Base-by-base conservation (phyloP, 106 monocot genomes). In the Alisma plantagoaquatica region DNA sequence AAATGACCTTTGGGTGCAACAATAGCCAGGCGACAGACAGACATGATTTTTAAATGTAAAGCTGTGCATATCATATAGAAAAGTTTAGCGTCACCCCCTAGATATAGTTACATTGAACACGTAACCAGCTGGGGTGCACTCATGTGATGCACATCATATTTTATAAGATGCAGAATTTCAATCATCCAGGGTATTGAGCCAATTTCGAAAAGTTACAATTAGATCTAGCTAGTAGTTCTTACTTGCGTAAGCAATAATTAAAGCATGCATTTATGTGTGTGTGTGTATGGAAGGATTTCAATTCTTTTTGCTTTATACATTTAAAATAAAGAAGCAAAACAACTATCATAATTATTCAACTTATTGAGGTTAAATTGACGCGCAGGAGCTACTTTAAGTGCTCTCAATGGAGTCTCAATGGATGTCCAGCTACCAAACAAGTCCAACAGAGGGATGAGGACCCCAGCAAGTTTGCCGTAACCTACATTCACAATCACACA, bases 321-420 rank as follows among this genome's bases (percentile, higher is more conserved):
- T n/a, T n/a, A n/a, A n/a, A n/a, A n/a, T n/a, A n/a, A n/a, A n/a
- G n/a, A n/a, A n/a, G n/a, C n/a, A n/a, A 21, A 33, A 17, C 3
- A 14, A 15, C 17, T 25, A n/a, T 31, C 54, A 15, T 5, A 29
- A 52, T 28, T 55, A 15, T n/a, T 30, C 38, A 65, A 25, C 18
- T 15, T 33, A 25, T 33, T 10, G 12, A 23, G 19, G 27, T 15
- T 10, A 24, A 43, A 30, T 58, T 43, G 27, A 31, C 7, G 18
- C 18, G 6, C 77, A 87, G 86, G 28, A 60, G 56, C 43, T 87
- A 87, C 71, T 87, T 74, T 68, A 55, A 78, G 15, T 87, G 87
- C 82, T 78, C 69, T 7, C 72, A 75, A 41, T 57, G 69, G 3
- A 64, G 59, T 29, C 35, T 68, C 4, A 68, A 69, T 2, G 72